These are phyloP conservation scores for Rhodosorus marinus DNA, from an alignment of 23 red algal genomes.

Conservation along the genomic window DNA sequence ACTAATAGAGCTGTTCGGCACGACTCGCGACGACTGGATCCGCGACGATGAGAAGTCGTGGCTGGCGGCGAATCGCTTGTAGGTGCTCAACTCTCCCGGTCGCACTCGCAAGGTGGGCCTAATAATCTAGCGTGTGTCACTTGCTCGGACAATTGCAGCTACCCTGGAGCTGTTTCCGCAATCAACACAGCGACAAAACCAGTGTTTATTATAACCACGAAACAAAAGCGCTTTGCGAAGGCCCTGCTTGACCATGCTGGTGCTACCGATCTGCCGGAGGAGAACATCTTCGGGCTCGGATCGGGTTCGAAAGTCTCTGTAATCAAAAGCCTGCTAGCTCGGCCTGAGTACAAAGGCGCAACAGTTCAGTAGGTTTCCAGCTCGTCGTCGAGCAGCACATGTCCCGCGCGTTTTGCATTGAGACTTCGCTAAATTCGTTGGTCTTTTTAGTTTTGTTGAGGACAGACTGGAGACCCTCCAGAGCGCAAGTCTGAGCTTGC, in stretches of 20 bases:
- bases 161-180: conserved; percentile 57
- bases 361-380: conserved; percentile 1
- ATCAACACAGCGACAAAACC: conserved; percentile 36
- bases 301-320: background rate
- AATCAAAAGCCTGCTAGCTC: conserved; percentile 11
- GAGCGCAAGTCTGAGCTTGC: conserved; percentile 46
- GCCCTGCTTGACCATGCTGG: background rate
- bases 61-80: conserved; percentile 47
- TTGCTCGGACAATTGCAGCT: no score
- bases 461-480: conserved; percentile 83
- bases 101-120: no score
- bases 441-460: conserved; percentile 60
- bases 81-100: no score
- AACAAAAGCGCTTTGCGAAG: conserved; percentile 70
- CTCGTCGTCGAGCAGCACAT: background rate
- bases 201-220: conserved; percentile 82
- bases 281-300: background rate
- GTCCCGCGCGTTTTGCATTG: background rate
- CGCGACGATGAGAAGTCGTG: conserved; percentile 29
- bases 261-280: background rate
- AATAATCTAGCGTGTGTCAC: no score
- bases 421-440: background rate
- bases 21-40: conserved; percentile 72
- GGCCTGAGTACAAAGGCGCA: conserved; percentile 19
- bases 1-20: conserved; percentile 45